phyloP scores from a whole-genome alignment of 768 basidiomycete genomes.

The Gloeopeniophorella convolvens region DNA sequence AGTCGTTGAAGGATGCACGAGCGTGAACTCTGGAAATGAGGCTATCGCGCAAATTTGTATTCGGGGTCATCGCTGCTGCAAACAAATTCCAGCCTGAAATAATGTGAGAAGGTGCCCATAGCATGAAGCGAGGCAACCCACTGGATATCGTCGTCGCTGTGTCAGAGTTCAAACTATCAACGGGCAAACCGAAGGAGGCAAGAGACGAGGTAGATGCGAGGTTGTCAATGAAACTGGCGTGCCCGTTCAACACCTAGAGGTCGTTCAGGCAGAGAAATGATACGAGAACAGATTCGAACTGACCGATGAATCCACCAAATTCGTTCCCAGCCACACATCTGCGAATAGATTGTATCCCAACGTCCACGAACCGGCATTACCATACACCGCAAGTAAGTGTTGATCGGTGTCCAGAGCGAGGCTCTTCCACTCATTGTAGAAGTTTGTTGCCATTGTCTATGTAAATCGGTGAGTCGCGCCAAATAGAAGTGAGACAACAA shows the following conservation, averaged over 20 bases:
- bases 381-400: conserved; percentile 1
- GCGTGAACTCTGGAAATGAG: conserved; percentile 12
- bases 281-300: neutral
- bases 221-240: conserved; percentile 4
- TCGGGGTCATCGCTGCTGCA: conserved; percentile 4
- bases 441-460: neutral
- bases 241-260: conserved; percentile 8
- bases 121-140: neutral
- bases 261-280: neutral
- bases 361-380: conserved; percentile 39
- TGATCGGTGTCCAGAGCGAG: conserved; percentile 6
- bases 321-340: conserved; percentile 49
- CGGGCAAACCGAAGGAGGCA: conserved; percentile 10
- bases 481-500: neutral
- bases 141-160: neutral
- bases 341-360: conserved; percentile 58
- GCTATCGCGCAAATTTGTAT: neutral
- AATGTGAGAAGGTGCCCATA: neutral
- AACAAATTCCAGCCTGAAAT: conserved; percentile 10
- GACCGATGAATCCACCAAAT: conserved; percentile 35
- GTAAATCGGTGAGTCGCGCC: neutral
- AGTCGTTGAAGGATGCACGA: conserved; percentile 4
- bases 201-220: neutral
- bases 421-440: conserved; percentile 11
- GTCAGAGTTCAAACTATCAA: neutral